phyloP scores from a whole-genome alignment of 306 rosid genomes.

The Prosopis cineraria region DNA sequence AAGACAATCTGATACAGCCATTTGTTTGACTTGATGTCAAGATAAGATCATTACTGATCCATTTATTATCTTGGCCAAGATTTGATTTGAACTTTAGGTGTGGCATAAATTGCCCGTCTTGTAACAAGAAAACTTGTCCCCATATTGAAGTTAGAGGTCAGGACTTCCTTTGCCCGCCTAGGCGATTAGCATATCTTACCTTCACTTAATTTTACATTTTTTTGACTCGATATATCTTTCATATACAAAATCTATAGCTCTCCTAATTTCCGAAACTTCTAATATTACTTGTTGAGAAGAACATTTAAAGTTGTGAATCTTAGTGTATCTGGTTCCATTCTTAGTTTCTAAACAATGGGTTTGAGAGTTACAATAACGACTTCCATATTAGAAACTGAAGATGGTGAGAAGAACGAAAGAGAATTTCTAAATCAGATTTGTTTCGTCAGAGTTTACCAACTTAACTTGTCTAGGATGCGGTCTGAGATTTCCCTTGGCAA shows the following conservation, averaged over 20 bases:
- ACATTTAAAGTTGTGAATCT: neutral
- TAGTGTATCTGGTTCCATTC: conserved; percentile 14
- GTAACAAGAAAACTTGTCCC: conserved; percentile 5
- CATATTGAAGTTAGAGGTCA: conserved; percentile 2
- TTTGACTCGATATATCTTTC: neutral
- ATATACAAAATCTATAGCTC: neutral
- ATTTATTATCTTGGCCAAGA: neutral
- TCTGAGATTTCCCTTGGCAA: conserved; percentile 28
- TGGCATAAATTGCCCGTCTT: neutral
- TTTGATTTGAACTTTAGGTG: conserved; percentile 7
- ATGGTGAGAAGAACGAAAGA: neutral
- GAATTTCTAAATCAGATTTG: conserved; percentile 28
- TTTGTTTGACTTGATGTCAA: conserved; percentile 17
- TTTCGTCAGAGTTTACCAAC: conserved; percentile 46
- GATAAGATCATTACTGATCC: neutral
- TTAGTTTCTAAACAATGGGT: conserved; percentile 1
- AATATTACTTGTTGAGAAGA: neutral
- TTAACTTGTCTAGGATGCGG: conserved; percentile 22
- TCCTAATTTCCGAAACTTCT: conserved; percentile 25
- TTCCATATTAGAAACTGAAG: neutral
- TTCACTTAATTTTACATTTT: neutral
- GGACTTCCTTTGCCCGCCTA: neutral
- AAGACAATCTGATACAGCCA: neutral
- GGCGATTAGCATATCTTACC: neutral
- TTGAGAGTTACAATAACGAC: neutral